phyloP scores from a whole-genome alignment of 2,329 filamentous ascomycete species.

The Penicillium frequentans region DNA sequence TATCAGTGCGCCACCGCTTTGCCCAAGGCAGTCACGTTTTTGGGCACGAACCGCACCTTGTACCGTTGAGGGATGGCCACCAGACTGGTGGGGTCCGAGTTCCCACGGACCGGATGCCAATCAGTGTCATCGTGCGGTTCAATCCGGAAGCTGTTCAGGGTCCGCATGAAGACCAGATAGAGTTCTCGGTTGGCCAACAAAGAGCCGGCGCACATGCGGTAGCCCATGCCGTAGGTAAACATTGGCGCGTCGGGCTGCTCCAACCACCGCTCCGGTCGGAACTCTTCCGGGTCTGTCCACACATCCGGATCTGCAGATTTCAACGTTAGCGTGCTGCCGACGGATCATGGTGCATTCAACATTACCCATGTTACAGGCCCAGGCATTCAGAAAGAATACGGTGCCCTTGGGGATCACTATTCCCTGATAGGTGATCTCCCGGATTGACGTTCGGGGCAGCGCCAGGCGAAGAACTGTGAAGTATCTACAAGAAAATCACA shows the following conservation, averaged over 20 bases:
- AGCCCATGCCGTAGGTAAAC: conserved; percentile 66
- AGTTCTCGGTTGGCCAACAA: conserved; percentile 64
- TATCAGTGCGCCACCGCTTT: neutral
- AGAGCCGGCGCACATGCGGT: conserved; percentile 67
- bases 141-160: conserved; percentile 62
- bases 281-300: conserved; percentile 60
- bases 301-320: conserved; percentile 49
- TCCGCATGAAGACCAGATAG: conserved; percentile 63
- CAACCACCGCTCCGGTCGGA: conserved; percentile 64
- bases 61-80: conserved; percentile 62
- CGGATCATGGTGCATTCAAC: neutral
- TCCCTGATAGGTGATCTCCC: conserved; percentile 59
- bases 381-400: conserved; percentile 65
- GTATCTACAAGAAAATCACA: conserved; percentile 40
- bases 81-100: conserved; percentile 61
- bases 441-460: conserved; percentile 62
- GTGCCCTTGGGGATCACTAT: conserved; percentile 62
- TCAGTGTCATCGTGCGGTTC: conserved; percentile 56
- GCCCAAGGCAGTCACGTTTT: conserved; percentile 38
- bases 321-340: neutral
- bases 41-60: conserved; percentile 59
- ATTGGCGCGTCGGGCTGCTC: conserved; percentile 63
- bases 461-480: conserved; percentile 64
- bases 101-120: conserved; percentile 60
- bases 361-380: conserved; percentile 68